Evolutionary conservation across 441 rosid species (phyloP).

Genomic region (Capsella rubella): DNA sequence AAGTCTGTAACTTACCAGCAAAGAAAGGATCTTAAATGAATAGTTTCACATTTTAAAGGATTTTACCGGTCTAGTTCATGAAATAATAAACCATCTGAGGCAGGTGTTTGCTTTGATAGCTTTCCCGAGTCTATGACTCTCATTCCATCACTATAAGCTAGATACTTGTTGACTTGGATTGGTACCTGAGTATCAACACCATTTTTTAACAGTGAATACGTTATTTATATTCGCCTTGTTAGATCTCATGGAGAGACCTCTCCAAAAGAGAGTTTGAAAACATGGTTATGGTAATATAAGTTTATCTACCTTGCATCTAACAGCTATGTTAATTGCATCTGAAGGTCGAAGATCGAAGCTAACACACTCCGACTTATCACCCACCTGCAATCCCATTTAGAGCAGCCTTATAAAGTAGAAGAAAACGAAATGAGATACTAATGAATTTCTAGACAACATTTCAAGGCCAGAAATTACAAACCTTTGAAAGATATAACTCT

Average conservation of each 20-base stretch:
- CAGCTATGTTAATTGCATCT: slow-evolving; percentile 96
- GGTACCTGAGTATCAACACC: slow-evolving; percentile 60
- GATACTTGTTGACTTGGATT: slow-evolving; percentile 91
- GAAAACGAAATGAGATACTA: neutral
- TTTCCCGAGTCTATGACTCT: slow-evolving; percentile 82
- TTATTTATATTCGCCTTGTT: neutral
- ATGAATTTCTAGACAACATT: too few species aligned
- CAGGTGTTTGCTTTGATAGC: slow-evolving; percentile 58
- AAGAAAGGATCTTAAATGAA: slow-evolving; percentile 17
- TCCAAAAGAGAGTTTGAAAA: neutral
- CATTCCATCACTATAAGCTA: slow-evolving; percentile 97
- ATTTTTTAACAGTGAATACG: neutral
- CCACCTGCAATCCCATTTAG: slow-evolving; percentile 56
- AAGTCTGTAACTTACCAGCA: neutral
- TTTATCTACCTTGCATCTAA: slow-evolving; percentile 98
- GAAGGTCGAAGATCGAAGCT: slow-evolving; percentile 96
- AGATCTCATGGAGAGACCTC: neutral
- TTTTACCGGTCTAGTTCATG: slow-evolving; percentile 81
- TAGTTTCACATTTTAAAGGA: neutral
- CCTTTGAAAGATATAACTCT: slow-evolving; percentile 84
- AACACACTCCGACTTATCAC: slow-evolving; percentile 58
- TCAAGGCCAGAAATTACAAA: slow-evolving; percentile 16
- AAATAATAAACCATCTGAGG: slow-evolving; percentile 74
- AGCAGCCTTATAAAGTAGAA: slow-evolving; percentile 1
- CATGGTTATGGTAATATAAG: neutral